Evolutionary conservation across 2,329 filamentous ascomycete genomes (phyloP), one percentile per base, ranked within the genome.

Genomic region (Zymoseptoria pseudotritici): DNA sequence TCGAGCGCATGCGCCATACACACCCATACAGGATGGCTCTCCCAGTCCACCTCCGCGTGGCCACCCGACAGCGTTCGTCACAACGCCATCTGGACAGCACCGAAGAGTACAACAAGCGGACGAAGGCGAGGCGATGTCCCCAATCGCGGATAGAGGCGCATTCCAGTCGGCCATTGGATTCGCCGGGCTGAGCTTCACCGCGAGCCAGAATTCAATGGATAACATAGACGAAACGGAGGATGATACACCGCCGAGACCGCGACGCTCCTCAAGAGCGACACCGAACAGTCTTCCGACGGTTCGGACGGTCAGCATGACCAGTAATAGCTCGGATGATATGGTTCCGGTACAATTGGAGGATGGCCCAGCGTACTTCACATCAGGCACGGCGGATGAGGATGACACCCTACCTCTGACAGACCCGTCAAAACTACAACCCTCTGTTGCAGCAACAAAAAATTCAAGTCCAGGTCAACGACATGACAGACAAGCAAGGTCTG

Each of bases 401-500:
- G 76, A 87, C 78, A 81, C 83, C 70, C 74, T 84, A 71, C 83
- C 80, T 13, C 73, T 86, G 71, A 88, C 85, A 1, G 80, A 85
- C 65, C 71, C 75, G 58, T 77, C 75, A 60, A 79, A 82, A 63
- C 71, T 86, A 51, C 80, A 84, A 63, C 83, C 83, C 51, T 82
- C 85, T 51, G 81, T 79, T 63, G 81, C 82, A 19, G 76, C 77
- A 19, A 63, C 67, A 26, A 68, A 70, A 3, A 72, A 71, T 20
- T 75, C 75, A 51, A 70, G 76, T 13, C 68, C 75, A 29, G 75
- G 74, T 50, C 75, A 78, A 62, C 71, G 74, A 50, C 76, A 79
- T 61, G 79, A 82, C 53, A 79, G 81, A 70, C 61, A 58, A 42
- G 52, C 50, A 21, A 61, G 59, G 24, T 62, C 63, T 29, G 59